Conservation (phyloP, 495 filamentous ascomycete species). For the Aspergillus saccharolyticus region DNA sequence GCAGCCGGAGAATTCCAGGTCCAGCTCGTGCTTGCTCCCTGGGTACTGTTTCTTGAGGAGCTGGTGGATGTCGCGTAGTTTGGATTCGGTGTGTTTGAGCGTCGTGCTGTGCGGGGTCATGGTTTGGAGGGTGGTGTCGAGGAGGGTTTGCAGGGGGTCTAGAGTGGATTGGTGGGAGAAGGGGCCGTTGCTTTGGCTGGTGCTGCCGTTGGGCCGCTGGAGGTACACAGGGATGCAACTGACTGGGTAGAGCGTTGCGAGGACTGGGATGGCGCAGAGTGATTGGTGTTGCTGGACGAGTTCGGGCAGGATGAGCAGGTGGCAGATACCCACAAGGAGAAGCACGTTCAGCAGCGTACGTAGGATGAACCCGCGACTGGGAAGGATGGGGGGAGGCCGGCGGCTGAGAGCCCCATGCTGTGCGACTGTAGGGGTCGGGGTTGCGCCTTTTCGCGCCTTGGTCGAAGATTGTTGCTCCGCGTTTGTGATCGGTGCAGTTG, state of each 20-base stretch:
- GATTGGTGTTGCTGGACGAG: slow-evolving; percentile 33
- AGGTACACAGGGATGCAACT: slow-evolving; percentile 27
- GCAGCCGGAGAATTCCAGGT: slow-evolving; percentile 41
- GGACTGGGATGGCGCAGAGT: slow-evolving; percentile 25
- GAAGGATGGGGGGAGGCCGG: not conserved
- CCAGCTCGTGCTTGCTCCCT: slow-evolving; percentile 32
- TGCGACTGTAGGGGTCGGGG: not conserved
- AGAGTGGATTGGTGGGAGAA: slow-evolving; percentile 4
- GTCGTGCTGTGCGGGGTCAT: slow-evolving; percentile 24
- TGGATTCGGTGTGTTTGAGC: slow-evolving; percentile 36
- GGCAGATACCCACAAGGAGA: slow-evolving; percentile 30
- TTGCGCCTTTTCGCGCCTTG: not conserved
- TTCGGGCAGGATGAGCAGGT: slow-evolving; percentile 40
- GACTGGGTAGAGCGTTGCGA: slow-evolving; percentile 30
- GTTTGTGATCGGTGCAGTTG: slow-evolving; percentile 2
- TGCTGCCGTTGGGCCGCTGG: slow-evolving; percentile 10
- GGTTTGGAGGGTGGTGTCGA: slow-evolving; percentile 30
- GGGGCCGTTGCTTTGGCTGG: slow-evolving; percentile 6
- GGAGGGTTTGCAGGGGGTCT: slow-evolving; percentile 25
- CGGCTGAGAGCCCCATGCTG: not conserved
- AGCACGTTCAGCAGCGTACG: slow-evolving; percentile 29
- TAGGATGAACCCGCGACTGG: slow-evolving; percentile 12
- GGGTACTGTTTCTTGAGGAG: slow-evolving; percentile 31
- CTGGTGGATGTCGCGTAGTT: slow-evolving; percentile 27
- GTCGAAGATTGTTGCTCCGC: not conserved